phyloP scores from a whole-genome alignment of 1,139 yeast genomes.

The Yamadazyma taylorii region DNA sequence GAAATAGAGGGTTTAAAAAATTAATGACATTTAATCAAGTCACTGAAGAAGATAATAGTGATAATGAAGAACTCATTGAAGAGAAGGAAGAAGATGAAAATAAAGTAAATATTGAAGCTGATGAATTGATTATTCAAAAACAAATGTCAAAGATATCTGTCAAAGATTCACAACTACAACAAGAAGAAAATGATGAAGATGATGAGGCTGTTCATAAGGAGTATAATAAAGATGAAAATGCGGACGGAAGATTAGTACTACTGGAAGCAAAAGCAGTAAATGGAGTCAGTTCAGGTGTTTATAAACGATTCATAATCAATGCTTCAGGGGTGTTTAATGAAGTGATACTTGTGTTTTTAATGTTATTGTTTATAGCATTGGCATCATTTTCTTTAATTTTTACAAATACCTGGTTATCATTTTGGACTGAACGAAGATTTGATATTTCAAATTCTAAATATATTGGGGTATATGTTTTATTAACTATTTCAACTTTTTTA shows the following conservation, averaged over 20 bases:
- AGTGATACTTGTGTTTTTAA: slow-evolving; percentile 12
- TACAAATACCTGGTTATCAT: slow-evolving; percentile 81
- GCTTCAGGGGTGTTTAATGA: slow-evolving; percentile 54
- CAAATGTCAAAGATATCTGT: slow-evolving; percentile 15
- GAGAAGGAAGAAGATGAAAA: slow-evolving; percentile 18
- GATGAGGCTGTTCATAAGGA: slow-evolving; percentile 18
- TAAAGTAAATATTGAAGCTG: slow-evolving; percentile 20
- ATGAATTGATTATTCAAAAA: slow-evolving; percentile 16
- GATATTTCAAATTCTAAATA: slow-evolving; percentile 53
- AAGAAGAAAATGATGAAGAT: slow-evolving; percentile 16
- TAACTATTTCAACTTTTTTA: slow-evolving; percentile 42
- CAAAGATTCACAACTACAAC: too few species aligned
- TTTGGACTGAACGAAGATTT: slow-evolving; percentile 71
- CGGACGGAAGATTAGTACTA: slow-evolving; percentile 32
- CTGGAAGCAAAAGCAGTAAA: slow-evolving; percentile 42
- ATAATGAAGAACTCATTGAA: slow-evolving; percentile 20
- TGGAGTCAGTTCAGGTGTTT: slow-evolving; percentile 27
- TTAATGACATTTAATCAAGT: slow-evolving; percentile 22
- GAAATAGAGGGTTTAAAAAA: slow-evolving; percentile 21
- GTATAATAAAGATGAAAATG: slow-evolving; percentile 14
- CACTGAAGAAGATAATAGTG: slow-evolving; percentile 22
- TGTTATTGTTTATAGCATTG: slow-evolving; percentile 28
- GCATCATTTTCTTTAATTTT: slow-evolving; percentile 64
- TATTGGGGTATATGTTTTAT: slow-evolving; percentile 70
- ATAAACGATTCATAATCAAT: slow-evolving; percentile 46